Percentiles rank a stretch among this genome's conserved stretches.
Conservation (phyloP, 345 rosid genomes). For the Gossypium bickii region DNA sequence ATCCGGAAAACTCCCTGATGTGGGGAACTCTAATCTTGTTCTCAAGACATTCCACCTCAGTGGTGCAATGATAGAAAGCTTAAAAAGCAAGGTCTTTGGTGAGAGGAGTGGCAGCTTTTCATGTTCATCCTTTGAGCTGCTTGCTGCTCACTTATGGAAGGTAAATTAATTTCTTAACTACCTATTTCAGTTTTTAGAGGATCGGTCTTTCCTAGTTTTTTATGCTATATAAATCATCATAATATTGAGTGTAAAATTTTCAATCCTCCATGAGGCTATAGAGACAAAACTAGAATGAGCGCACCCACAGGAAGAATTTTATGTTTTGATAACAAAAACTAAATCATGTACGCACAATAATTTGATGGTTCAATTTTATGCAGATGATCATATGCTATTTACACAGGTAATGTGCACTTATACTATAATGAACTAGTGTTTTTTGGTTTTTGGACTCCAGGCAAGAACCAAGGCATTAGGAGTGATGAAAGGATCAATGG, state of each 20-base stretch:
- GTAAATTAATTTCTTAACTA: slow-evolving; percentile 22
- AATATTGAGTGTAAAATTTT: not conserved
- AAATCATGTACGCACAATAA: not conserved
- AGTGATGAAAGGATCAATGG: slow-evolving; percentile 42
- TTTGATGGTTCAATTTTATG: not conserved
- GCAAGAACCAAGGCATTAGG: slow-evolving; percentile 53
- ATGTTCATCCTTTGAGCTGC: slow-evolving; percentile 55
- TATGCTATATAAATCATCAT: not conserved
- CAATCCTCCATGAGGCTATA: not conserved
- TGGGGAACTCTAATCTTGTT: slow-evolving; percentile 26
- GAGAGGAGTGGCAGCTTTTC: slow-evolving; percentile 26
- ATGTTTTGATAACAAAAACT: not conserved
- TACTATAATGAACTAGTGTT: not conserved
- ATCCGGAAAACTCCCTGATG: not conserved
- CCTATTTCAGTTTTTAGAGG: not conserved
- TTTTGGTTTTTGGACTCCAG: slow-evolving; percentile 24
- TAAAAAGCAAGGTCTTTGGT: slow-evolving; percentile 35
- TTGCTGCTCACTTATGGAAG: slow-evolving; percentile 72
- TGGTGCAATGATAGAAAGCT: slow-evolving; percentile 40
- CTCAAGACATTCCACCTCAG: slow-evolving; percentile 45
- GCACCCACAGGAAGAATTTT: not conserved
- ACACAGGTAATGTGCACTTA: not conserved
- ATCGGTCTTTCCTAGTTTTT: not conserved
- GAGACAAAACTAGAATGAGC: not conserved
- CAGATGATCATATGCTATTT: not conserved